These are phyloP conservation scores for Serendipita vermifera DNA, from an alignment of 768 basidiomycete genomes.

Conservation along the genomic window DNA sequence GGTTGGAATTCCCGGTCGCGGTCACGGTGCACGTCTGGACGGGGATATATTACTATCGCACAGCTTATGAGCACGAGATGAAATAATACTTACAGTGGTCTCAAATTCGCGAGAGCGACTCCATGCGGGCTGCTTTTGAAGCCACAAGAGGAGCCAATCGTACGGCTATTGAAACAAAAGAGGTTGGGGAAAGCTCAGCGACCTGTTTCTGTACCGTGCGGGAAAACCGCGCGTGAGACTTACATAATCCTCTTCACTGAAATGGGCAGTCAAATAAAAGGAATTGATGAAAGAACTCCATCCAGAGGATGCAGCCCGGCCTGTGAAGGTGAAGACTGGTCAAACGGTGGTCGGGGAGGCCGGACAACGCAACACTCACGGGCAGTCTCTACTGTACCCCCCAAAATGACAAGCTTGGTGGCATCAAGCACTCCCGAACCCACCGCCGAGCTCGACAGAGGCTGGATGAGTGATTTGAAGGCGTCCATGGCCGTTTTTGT, in stretches of 20 bases:
- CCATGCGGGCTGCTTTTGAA: slow-evolving; percentile 10
- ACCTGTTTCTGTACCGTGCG: background rate
- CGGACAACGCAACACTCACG: slow-evolving; percentile 16
- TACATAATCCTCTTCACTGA: slow-evolving; percentile 71
- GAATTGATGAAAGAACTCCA: slow-evolving; percentile 19
- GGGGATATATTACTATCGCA: no score
- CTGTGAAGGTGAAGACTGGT: background rate
- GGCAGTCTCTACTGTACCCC: slow-evolving; percentile 79
- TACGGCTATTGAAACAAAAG: slow-evolving; percentile 8
- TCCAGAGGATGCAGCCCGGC: slow-evolving; percentile 23
- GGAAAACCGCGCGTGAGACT: background rate
- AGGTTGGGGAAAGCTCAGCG: background rate
- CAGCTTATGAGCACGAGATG: background rate
- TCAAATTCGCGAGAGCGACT: slow-evolving; percentile 63
- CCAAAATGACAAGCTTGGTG: slow-evolving; percentile 80
- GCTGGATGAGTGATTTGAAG: slow-evolving; percentile 67
- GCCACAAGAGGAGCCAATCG: slow-evolving; percentile 13
- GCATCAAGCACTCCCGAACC: slow-evolving; percentile 75
- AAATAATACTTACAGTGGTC: slow-evolving; percentile 57
- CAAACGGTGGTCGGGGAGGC: background rate
- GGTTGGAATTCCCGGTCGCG: slow-evolving; percentile 1
- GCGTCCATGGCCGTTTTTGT: slow-evolving; percentile 76
- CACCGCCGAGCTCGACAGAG: slow-evolving; percentile 60
- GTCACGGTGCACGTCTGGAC: background rate
- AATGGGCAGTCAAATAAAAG: slow-evolving; percentile 82